Evolutionary conservation across 352 stramenopile genomes (phyloP).

Genomic region (Thraustochytrium sp.): DNA sequence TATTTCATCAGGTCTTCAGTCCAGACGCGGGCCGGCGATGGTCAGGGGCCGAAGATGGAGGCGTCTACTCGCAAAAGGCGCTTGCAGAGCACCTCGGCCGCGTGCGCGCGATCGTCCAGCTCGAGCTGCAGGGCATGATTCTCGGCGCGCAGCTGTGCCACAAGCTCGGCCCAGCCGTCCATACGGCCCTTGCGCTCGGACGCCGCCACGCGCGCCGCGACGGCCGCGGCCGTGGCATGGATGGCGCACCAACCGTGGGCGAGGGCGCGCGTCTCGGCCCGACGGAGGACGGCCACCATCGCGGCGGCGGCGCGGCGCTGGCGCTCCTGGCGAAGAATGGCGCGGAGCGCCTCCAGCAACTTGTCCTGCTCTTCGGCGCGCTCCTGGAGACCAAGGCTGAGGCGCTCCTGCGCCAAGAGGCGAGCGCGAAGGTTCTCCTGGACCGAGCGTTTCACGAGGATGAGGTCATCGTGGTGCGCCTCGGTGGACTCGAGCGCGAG

Average conservation of each 20-base stretch:
- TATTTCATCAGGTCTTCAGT: background rate
- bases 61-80: conserved; percentile 18
- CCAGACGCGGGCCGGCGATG: background rate
- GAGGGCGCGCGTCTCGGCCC: too few relatives aligned
- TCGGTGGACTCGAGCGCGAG: too few relatives aligned
- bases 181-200: background rate
- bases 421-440: background rate
- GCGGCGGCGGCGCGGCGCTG: too few relatives aligned
- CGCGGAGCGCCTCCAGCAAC: background rate
- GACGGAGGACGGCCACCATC: too few relatives aligned
- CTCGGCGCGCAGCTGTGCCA: background rate
- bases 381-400: background rate
- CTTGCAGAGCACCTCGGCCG: conserved; percentile 35
- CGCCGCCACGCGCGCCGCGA: background rate
- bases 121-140: conserved; percentile 4
- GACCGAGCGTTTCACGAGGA: background rate
- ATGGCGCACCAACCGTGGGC: too few relatives aligned
- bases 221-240: background rate
- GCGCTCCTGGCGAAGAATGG: background rate
- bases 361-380: background rate
- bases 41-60: background rate
- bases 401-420: background rate
- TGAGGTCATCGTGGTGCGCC: too few relatives aligned
- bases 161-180: background rate
- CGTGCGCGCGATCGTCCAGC: background rate